Evolutionary conservation across 1,139 yeast species (phyloP).

Genomic region (Candida tunisiensis): DNA sequence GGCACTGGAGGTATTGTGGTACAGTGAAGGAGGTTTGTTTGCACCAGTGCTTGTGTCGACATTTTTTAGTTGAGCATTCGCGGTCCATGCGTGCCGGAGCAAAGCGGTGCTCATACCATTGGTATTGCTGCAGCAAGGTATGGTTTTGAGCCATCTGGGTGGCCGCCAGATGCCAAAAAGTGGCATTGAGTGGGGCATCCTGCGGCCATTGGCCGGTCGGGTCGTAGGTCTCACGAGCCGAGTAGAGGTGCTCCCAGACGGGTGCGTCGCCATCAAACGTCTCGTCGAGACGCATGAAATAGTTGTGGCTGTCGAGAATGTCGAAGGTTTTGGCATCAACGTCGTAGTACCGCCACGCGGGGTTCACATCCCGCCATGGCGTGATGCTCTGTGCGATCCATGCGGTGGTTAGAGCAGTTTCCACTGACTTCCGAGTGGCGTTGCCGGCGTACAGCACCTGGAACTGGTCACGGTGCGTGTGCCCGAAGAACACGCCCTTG

Average conservation of each 20-base stretch:
- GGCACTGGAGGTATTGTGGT: constrained; percentile 2
- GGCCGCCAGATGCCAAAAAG: constrained; percentile 17
- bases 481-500: constrained; percentile 56
- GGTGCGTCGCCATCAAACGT: constrained; percentile 25
- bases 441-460: constrained; percentile 31
- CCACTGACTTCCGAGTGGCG: constrained; percentile 21
- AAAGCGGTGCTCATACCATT: constrained; percentile 29
- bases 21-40: not conserved
- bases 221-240: constrained; percentile 15
- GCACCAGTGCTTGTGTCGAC: not conserved
- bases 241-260: constrained; percentile 13
- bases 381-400: constrained; percentile 57
- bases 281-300: constrained; percentile 24
- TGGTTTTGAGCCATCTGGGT: constrained; percentile 16
- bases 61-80: not conserved
- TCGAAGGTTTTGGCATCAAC: constrained; percentile 48
- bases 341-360: constrained; percentile 58
- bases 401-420: constrained; percentile 31
- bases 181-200: constrained; percentile 13
- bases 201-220: constrained; percentile 11
- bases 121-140: constrained; percentile 29
- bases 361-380: constrained; percentile 41
- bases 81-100: not conserved
- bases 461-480: constrained; percentile 57
- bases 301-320: constrained; percentile 42